Evolutionary conservation across 2,329 filamentous ascomycete genomes (phyloP).

Genomic region (Corynespora cassiicola): DNA sequence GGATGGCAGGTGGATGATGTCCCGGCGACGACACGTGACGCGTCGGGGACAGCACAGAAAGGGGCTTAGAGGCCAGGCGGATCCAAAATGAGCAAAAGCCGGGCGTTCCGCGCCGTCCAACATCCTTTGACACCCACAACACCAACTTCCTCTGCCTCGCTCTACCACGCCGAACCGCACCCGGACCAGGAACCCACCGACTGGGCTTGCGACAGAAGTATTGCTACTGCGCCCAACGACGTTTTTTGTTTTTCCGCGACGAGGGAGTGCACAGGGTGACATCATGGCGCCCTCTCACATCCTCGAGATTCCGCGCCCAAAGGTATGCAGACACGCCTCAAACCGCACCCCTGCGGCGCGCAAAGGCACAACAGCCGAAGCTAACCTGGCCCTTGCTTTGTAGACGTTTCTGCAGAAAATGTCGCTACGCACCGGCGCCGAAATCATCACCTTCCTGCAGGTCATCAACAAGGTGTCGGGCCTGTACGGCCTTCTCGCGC

Average conservation of each 20-base stretch:
- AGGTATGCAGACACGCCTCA: constrained; percentile 38
- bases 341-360: constrained; percentile 1
- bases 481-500: constrained; percentile 86
- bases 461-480: constrained; percentile 93
- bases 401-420: constrained; percentile 87
- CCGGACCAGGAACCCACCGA: too few relatives aligned
- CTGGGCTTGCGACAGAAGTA: too few relatives aligned
- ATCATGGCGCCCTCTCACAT: constrained; percentile 41
- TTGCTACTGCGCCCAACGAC: background rate
- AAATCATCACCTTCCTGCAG: constrained; percentile 81
- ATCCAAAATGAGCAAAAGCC: constrained; percentile 25
- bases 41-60: constrained; percentile 9
- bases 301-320: constrained; percentile 47
- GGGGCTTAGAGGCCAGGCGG: constrained; percentile 14
- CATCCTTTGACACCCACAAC: constrained; percentile 11
- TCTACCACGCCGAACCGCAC: background rate
- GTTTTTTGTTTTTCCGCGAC: background rate
- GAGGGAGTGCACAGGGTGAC: too few relatives aligned
- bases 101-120: constrained; percentile 20
- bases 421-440: constrained; percentile 84
- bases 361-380: constrained; percentile 12
- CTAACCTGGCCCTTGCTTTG: constrained; percentile 20
- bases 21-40: too few relatives aligned
- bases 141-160: constrained; percentile 1
- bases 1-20: too few relatives aligned